Conservation (phyloP, 345 rosid species). For the Moricandia moricandioides region DNA sequence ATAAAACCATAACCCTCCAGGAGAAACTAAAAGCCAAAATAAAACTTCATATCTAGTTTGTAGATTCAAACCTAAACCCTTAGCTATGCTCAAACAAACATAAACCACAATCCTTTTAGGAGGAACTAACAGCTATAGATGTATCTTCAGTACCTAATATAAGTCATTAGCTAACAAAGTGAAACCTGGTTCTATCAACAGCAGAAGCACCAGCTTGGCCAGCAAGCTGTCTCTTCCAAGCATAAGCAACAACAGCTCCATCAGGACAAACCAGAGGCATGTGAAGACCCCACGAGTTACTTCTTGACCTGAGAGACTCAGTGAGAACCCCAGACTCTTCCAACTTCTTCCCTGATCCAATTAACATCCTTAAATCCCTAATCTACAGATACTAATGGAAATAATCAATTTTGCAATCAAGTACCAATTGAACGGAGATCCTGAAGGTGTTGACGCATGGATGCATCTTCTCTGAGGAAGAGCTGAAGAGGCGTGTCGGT, state of each 20-base stretch:
- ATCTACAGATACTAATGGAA: neutral
- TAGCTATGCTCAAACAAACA: neutral
- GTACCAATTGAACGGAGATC: conserved; percentile 75
- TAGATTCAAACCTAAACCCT: neutral
- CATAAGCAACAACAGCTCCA: conserved; percentile 95
- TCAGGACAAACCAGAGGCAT: conserved; percentile 97
- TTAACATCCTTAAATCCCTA: neutral
- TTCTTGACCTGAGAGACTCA: conserved; percentile 67
- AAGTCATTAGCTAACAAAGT: neutral
- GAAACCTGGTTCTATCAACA: conserved; percentile 82
- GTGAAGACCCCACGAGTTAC: conserved; percentile 92
- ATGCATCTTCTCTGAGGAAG: conserved; percentile 67
- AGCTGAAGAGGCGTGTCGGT: conserved; percentile 55
- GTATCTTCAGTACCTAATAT: no score
- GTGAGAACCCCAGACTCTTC: conserved; percentile 90
- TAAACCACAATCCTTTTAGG: no score
- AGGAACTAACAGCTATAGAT: no score
- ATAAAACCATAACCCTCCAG: conserved; percentile 4
- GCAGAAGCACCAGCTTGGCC: conserved; percentile 99
- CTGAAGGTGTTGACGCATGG: conserved; percentile 84
- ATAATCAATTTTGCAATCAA: neutral
- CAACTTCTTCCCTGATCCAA: conserved; percentile 65
- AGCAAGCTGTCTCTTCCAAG: conserved; percentile 98
- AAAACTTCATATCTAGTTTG: neutral
- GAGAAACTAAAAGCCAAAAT: neutral